Conservation (phyloP, 805 yeast species). For the Teunomyces panamensis region DNA sequence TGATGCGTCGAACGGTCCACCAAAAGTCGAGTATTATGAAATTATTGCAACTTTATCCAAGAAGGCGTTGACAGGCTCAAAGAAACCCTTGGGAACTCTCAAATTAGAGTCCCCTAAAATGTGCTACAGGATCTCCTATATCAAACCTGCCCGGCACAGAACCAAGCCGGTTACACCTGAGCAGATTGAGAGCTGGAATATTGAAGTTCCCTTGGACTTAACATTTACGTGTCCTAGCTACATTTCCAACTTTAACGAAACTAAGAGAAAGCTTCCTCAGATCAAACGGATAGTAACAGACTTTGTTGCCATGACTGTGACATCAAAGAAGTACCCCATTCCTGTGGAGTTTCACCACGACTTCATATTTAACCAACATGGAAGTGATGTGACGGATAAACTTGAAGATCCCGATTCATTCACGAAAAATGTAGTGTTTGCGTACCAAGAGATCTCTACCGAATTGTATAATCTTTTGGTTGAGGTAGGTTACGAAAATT, state of each 20-base stretch:
- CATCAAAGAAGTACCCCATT: constrained; percentile 30
- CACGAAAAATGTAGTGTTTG: constrained; percentile 19
- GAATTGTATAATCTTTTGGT: constrained; percentile 17
- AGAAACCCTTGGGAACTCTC: constrained; percentile 8
- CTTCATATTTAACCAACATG: constrained; percentile 22
- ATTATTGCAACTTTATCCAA: constrained; percentile 10
- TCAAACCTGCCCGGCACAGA: constrained; percentile 21
- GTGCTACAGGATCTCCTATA: constrained; percentile 14
- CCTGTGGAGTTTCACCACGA: constrained; percentile 40
- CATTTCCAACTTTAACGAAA: constrained; percentile 1
- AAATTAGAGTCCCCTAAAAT: constrained; percentile 5
- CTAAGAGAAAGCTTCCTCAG: constrained; percentile 16
- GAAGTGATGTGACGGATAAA: constrained; percentile 1
- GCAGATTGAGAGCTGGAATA: constrained; percentile 17
- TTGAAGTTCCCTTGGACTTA: constrained; percentile 26
- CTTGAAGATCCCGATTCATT: constrained; percentile 22
- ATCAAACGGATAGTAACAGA: constrained; percentile 23
- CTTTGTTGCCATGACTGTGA: constrained; percentile 28
- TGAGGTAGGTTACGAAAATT: constrained; percentile 22
- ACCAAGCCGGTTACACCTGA: neutral
- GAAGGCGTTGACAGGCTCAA: constrained; percentile 12
- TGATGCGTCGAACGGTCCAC: constrained; percentile 8
- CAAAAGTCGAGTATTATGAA: neutral
- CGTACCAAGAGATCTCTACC: constrained; percentile 17
- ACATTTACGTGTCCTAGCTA: constrained; percentile 6